Evolutionary conservation across 2,329 filamentous ascomycete species (phyloP).

Genomic region (Rhynchosporium agropyri): DNA sequence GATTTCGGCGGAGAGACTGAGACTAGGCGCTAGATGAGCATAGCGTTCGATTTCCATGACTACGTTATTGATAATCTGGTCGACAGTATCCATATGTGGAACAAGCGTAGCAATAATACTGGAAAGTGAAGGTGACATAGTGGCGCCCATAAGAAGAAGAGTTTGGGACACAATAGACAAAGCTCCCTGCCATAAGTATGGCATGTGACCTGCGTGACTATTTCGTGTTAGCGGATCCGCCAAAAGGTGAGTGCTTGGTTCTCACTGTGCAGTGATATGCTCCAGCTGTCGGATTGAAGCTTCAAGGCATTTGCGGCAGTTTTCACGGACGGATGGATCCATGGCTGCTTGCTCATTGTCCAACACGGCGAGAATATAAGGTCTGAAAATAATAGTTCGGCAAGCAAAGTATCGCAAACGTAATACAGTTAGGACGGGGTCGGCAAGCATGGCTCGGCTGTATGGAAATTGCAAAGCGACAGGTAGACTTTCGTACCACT

Average conservation of each 20-base stretch:
- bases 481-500: slow-evolving; percentile 83
- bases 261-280: slow-evolving; percentile 75
- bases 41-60: slow-evolving; percentile 76
- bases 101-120: slow-evolving; percentile 64
- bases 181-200: slow-evolving; percentile 84
- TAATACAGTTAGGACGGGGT: slow-evolving; percentile 78
- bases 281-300: slow-evolving; percentile 79
- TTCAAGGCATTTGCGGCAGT: slow-evolving; percentile 80
- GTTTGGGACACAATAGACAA: slow-evolving; percentile 83
- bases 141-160: slow-evolving; percentile 80
- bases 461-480: slow-evolving; percentile 77
- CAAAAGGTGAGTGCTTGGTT: slow-evolving; percentile 30
- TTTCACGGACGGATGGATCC: slow-evolving; percentile 73
- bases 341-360: slow-evolving; percentile 74
- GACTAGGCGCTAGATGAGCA: slow-evolving; percentile 73
- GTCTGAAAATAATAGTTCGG: slow-evolving; percentile 82
- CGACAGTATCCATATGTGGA: slow-evolving; percentile 62
- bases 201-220: slow-evolving; percentile 80
- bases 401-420: slow-evolving; percentile 82
- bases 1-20: slow-evolving; percentile 77
- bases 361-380: slow-evolving; percentile 78
- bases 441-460: slow-evolving; percentile 64
- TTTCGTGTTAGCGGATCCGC: slow-evolving; percentile 23
- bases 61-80: slow-evolving; percentile 77
- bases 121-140: slow-evolving; percentile 72